Conservation (phyloP, 441 rosid species). For the Aleurites moluccanus region DNA sequence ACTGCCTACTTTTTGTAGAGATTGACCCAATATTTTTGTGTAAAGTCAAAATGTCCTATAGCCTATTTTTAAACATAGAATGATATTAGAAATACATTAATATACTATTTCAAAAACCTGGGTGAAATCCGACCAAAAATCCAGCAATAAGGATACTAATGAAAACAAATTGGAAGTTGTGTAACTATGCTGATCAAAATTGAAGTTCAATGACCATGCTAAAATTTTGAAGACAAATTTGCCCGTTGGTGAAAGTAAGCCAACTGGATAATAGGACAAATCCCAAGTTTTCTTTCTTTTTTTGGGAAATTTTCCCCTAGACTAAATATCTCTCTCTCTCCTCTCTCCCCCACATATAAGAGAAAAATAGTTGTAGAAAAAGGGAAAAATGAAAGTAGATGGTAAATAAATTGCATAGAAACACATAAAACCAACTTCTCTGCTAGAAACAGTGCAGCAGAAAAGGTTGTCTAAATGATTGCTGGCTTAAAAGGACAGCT, state of each 20-base stretch:
- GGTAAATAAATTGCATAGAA: not conserved
- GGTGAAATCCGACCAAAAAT: not conserved
- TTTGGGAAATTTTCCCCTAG: too few species aligned
- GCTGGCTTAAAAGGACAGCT: not conserved
- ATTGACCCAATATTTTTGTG: not conserved
- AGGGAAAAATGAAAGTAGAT: not conserved
- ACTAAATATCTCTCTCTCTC: not conserved
- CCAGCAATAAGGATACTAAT: not conserved
- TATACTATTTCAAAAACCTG: not conserved
- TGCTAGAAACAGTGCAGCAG: not conserved
- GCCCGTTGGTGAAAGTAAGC: not conserved
- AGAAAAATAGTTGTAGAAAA: too few species aligned
- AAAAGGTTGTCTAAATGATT: not conserved
- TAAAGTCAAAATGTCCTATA: not conserved
- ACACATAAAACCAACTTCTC: not conserved
- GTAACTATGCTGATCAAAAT: not conserved
- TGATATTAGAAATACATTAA: not conserved
- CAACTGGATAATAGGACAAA: not conserved
- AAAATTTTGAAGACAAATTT: not conserved
- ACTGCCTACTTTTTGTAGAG: not conserved
- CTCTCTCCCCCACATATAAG: not conserved
- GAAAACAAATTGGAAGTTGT: not conserved
- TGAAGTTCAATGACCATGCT: not conserved
- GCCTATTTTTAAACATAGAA: not conserved
- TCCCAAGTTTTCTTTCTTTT: not conserved